A percentile compares a stretch with the other conserved stretches of the same genome.
These are phyloP conservation scores for Halenospora varia DNA, from an alignment of 495 filamentous ascomycete species.

Conservation along the genomic window DNA sequence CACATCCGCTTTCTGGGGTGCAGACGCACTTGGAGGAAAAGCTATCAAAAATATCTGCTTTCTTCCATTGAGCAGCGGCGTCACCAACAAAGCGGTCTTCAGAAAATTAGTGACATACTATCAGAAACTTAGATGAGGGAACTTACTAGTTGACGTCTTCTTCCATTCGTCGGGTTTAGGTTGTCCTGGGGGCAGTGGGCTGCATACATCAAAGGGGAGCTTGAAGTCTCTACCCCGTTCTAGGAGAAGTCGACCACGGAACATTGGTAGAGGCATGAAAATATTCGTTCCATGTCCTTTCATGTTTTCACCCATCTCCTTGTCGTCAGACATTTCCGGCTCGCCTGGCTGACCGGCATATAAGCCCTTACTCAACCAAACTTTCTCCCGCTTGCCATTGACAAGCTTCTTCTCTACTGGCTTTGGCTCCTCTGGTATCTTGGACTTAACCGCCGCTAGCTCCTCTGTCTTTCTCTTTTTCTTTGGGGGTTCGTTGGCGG, in stretches of 20 bases:
- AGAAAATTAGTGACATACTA: constrained; percentile 8
- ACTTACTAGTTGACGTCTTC: constrained; percentile 83
- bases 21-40: constrained; percentile 78
- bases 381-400: constrained; percentile 49
- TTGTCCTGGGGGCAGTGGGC: constrained; percentile 77
- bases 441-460: constrained; percentile 21
- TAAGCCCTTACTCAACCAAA: constrained; percentile 77
- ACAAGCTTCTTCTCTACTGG: constrained; percentile 34
- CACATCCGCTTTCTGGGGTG: constrained; percentile 71
- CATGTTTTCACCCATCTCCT: constrained; percentile 55
- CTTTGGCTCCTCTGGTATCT: constrained; percentile 34
- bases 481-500: constrained; percentile 32
- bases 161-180: constrained; percentile 89
- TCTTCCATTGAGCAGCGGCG: constrained; percentile 80
- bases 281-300: constrained; percentile 35
- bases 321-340: constrained; percentile 59
- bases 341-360: constrained; percentile 76
- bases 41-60: constrained; percentile 65
- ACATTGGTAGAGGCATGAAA: constrained; percentile 62
- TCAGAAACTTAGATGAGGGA: constrained; percentile 8
- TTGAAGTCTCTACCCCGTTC: constrained; percentile 67
- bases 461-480: constrained; percentile 37
- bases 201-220: constrained; percentile 85
- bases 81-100: constrained; percentile 91
- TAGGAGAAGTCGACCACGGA: constrained; percentile 39